These are phyloP conservation scores for Rhododendron griersonianum DNA, from an alignment of 148 eudicot genomes.

Conservation along the genomic window DNA sequence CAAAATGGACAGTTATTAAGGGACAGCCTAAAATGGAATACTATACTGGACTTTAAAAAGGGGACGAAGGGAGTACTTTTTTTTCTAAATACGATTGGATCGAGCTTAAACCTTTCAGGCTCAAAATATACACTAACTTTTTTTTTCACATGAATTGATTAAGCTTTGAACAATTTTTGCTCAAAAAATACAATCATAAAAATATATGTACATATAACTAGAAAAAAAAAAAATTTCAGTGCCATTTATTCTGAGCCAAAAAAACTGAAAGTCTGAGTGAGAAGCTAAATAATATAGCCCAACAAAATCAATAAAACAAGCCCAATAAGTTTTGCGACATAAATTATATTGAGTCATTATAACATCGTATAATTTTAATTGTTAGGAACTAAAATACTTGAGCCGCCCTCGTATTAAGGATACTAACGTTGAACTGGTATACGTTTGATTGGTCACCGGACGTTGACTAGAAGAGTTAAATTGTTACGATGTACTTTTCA, in stretches of 20 bases:
- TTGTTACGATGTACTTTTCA: background rate
- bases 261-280: background rate
- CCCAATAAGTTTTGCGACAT: background rate
- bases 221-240: background rate
- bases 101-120: background rate
- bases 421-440: too few relatives aligned
- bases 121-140: too few relatives aligned
- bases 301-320: background rate
- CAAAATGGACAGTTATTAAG: too few relatives aligned
- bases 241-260: background rate
- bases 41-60: too few relatives aligned
- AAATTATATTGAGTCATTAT: background rate
- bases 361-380: background rate
- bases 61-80: too few relatives aligned
- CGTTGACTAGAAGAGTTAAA: background rate
- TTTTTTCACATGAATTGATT: background rate
- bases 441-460: background rate
- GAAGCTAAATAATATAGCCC: background rate
- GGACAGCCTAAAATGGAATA: too few relatives aligned
- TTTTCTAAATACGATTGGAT: background rate
- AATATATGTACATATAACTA: background rate
- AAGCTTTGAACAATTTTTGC: background rate
- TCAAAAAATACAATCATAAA: background rate
- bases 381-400: background rate
- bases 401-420: background rate